Base-by-base conservation (phyloP, 1,284 basidiomycete genomes). In the Naganishia liquefaciens region DNA sequence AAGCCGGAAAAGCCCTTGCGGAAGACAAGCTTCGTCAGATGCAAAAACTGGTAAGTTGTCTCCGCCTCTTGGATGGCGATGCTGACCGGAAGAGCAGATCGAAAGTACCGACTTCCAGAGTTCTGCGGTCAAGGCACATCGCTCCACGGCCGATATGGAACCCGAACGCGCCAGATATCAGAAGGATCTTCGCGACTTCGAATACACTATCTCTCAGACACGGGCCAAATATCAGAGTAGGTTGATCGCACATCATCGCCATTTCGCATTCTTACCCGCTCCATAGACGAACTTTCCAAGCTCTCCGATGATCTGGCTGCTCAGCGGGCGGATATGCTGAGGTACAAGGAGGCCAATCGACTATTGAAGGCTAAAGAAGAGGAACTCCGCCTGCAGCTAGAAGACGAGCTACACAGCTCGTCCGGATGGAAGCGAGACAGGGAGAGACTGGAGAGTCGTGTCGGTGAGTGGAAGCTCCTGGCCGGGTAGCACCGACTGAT, bases 341-440 rank as follows among this genome's bases (percentile, higher is more conserved):
- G 87, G 13, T 79, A 89, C 37, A 87, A 88, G 5, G 89, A 91
- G 72, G 90, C 91, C 67, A 88, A 87, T 71, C 84, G 88, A 63
- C 88, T 88, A 72, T 81, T 87, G 42, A 86, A 88, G 17, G 87
- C 87, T 0, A 87, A 91, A 69, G 85, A 87, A 61, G 89, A 91
- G 66, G 86, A 89, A 62, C 82, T 92, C 2, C 87, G 89, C 69
- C 77, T 88, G 46, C 84, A 85, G 43, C 87, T 86, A 70, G 88
- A 91, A 67, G 87, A 90, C 69, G 89, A 91, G 71, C 82, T 87
- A 0, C 89, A 88, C 75, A 88, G 84, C 65, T 86, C 86, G 51
- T 84, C 86, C 11, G 85, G 87, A 3, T 92, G 90, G 89, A 89
- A 88, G 80, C 88, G 89, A 70, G 90, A 92, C 77, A 90, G 87